Evolutionary conservation across 2,329 filamentous ascomycete genomes (phyloP), one percentile per base, ranked within the genome.

Genomic region (Sporothrix mexicana): DNA sequence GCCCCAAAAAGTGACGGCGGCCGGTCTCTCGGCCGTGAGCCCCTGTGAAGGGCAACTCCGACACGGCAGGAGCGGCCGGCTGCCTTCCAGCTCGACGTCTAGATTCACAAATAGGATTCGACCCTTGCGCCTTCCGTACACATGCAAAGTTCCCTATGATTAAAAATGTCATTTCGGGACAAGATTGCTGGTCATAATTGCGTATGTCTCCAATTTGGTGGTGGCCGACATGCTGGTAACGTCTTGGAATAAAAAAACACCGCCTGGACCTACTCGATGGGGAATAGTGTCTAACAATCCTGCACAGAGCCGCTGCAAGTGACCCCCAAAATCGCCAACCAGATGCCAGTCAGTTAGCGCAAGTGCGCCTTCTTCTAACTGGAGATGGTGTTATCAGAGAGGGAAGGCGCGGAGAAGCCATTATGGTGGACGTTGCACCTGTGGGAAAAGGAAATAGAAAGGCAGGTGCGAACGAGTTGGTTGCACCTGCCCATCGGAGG

Each of bases 181-280:
- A 66, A 25, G 41, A 66, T 66, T 47, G 20, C 25, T 12, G n/a
- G 62, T n/a, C 62, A 17, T 6, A 13, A 62, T 70, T 49, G 43
- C 69, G 30, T n/a, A n/a, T 62, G 6, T 62, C 17, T 25, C 13
- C 6, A 9, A 9, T 8, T 13, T 25, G 20, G 9, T 43, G 20
- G 41, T 23, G 45, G 13, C 62, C 13, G 20, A 49, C 20, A 36
- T 43, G 7, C 25, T 57, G 2, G 49, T 15, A 17, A 51, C 13
- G n/a, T 57, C 64, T 41, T 25, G 49, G 30, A 12, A 53, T 8
- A 13, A 15, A 8, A 13, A 15, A 8, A 36, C 43, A 15, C 47
- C 69, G 68, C 61, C 30, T 73, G 68, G 68, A 73, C 72, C 68
- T 73, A 9, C 68, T 61, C 13, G 4, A 71, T 69, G 12, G 12